phyloP scores from a whole-genome alignment of 768 basidiomycete genomes.

The Gautieria morchelliformis region DNA sequence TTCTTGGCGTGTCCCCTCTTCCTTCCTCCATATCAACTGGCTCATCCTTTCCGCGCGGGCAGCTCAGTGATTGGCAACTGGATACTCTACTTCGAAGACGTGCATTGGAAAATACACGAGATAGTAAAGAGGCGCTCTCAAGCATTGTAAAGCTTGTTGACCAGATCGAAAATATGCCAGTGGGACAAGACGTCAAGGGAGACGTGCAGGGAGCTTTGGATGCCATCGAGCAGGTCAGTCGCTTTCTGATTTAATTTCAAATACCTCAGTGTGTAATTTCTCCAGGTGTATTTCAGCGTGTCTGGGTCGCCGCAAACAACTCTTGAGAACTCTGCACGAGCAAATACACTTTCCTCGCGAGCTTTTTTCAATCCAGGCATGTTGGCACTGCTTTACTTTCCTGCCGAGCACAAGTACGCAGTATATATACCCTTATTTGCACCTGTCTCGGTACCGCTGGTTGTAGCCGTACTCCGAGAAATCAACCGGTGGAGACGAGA shows the following conservation, averaged over 20 bases:
- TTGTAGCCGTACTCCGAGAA: constrained; percentile 69
- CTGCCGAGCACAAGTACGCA: constrained; percentile 94
- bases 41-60: neutral
- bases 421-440: constrained; percentile 95
- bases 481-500: constrained; percentile 47
- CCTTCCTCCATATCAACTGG: constrained; percentile 35
- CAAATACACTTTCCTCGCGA: constrained; percentile 57
- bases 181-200: constrained; percentile 63
- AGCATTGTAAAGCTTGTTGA: constrained; percentile 80
- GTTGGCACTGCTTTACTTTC: constrained; percentile 94
- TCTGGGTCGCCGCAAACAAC: constrained; percentile 31
- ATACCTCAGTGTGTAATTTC: neutral
- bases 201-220: constrained; percentile 64
- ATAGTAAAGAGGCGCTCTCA: constrained; percentile 61
- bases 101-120: constrained; percentile 55
- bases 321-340: constrained; percentile 51
- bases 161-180: constrained; percentile 88
- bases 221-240: constrained; percentile 61
- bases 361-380: constrained; percentile 98
- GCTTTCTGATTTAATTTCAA: constrained; percentile 9
- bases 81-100: constrained; percentile 68
- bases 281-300: constrained; percentile 31
- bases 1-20: constrained; percentile 72
- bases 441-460: constrained; percentile 73
- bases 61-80: constrained; percentile 67